Evolutionary conservation across 2,329 filamentous ascomycete genomes (phyloP).

Genomic region (Epichloe sibirici): DNA sequence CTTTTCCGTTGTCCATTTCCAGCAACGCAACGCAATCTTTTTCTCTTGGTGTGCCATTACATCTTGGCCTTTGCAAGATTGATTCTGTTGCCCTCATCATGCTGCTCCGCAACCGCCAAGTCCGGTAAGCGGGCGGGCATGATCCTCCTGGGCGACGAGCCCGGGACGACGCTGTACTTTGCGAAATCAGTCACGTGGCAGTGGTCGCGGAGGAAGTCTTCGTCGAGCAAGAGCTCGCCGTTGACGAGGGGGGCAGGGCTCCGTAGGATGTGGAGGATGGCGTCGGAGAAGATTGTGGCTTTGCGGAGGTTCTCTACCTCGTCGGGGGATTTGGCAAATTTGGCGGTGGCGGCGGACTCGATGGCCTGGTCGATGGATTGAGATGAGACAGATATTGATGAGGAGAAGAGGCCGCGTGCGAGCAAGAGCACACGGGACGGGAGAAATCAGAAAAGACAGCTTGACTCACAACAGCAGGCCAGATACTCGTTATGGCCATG

Average conservation of each 20-base stretch:
- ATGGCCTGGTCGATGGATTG: conserved; percentile 34
- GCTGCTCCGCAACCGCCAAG: conserved; percentile 62
- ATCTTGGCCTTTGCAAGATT: conserved; percentile 34
- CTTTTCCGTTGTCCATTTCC: too few species aligned
- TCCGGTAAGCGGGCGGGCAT: conserved; percentile 63
- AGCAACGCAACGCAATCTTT: too few species aligned
- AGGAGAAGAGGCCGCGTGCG: too few species aligned
- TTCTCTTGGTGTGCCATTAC: conserved; percentile 10
- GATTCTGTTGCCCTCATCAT: conserved; percentile 61
- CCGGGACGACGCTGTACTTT: conserved; percentile 57
- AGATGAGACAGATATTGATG: too few species aligned
- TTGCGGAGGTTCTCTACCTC: conserved; percentile 51
- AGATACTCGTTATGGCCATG: conserved; percentile 73
- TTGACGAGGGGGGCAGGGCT: conserved; percentile 52
- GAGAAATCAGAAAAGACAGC: not conserved
- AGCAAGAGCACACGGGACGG: not conserved
- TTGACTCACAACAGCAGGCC: conserved; percentile 58
- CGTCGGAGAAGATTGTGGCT: conserved; percentile 66
- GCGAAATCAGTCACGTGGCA: conserved; percentile 57
- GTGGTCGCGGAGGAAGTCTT: conserved; percentile 62
- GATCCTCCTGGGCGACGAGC: conserved; percentile 55
- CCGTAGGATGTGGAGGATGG: conserved; percentile 58
- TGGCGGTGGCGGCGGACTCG: conserved; percentile 60
- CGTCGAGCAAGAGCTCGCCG: conserved; percentile 61
- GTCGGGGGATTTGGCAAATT: conserved; percentile 33